Conservation (phyloP, 441 rosid species). For the Pelargonium fulgidum region DNA sequence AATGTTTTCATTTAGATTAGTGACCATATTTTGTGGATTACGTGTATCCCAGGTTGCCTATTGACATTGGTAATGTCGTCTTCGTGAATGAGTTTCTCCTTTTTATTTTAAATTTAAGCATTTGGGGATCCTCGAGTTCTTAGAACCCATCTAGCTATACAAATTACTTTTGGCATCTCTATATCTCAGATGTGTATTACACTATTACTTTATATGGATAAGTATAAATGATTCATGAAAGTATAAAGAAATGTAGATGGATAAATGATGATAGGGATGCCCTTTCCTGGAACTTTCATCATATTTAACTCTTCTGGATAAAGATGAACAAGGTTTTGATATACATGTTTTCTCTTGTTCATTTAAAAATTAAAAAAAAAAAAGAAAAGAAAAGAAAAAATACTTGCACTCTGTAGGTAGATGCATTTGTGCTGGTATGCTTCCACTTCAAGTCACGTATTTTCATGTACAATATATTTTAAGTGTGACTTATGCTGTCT, state of each 20-base stretch:
- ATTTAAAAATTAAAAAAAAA: not conserved
- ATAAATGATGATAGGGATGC: not conserved
- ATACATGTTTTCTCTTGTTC: not conserved
- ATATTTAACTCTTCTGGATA: not conserved
- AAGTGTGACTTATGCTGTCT: too few species aligned
- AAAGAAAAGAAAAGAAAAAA: not conserved
- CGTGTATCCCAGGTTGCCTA: not conserved
- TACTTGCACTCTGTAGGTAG: not conserved
- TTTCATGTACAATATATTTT: too few species aligned
- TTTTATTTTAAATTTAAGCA: not conserved
- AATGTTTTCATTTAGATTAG: not conserved
- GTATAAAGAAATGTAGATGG: not conserved
- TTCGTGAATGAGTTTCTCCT: not conserved
- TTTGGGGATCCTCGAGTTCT: not conserved
- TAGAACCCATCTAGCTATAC: not conserved
- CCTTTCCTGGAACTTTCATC: not conserved
- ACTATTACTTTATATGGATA: not conserved
- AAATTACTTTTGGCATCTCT: not conserved
- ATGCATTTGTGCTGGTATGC: not conserved
- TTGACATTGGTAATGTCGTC: not conserved
- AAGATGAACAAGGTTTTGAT: not conserved
- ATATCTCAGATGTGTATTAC: not conserved
- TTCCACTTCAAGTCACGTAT: too few species aligned
- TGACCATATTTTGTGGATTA: conserved; percentile 1
- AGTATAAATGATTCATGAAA: not conserved